A percentile compares a stretch with the other conserved stretches of the same genome.
Evolutionary conservation across 148 eudicot species (phyloP).

Genomic region (Rheum nobile): DNA sequence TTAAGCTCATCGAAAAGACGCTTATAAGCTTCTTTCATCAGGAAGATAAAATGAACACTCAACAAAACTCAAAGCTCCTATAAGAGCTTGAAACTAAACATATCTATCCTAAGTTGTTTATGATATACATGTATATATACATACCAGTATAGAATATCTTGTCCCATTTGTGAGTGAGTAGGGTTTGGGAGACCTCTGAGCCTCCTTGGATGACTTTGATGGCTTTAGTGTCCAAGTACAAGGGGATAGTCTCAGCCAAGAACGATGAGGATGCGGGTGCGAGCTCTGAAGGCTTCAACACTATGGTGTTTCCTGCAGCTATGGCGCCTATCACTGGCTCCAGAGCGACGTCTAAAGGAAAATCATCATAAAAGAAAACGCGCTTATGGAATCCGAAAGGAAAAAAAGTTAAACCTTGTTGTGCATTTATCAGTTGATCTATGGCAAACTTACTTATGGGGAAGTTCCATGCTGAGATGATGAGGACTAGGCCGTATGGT

Average conservation of each 20-base stretch:
- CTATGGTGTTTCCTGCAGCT: constrained; percentile 49
- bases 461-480: constrained; percentile 60
- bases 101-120: not conserved
- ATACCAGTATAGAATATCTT: constrained; percentile 60
- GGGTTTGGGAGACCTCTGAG: constrained; percentile 18
- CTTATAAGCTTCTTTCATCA: too few species aligned
- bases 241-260: constrained; percentile 36
- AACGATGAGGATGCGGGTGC: constrained; percentile 47
- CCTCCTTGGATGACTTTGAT: constrained; percentile 56
- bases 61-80: too few species aligned
- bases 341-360: constrained; percentile 33
- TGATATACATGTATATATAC: not conserved
- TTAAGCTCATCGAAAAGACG: too few species aligned
- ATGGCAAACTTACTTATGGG: constrained; percentile 37
- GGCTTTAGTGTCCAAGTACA: constrained; percentile 36
- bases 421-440: not conserved
- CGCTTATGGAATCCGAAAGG: not conserved
- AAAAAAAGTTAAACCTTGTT: too few species aligned
- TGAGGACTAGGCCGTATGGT: constrained; percentile 56
- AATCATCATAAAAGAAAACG: not conserved
- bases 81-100: not conserved
- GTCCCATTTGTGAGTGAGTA: constrained; percentile 53
- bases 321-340: constrained; percentile 61
- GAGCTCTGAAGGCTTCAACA: constrained; percentile 47
- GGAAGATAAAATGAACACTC: too few species aligned